Conservation (phyloP, 2,329 filamentous ascomycete genomes). For the Meredithiella fracta region DNA sequence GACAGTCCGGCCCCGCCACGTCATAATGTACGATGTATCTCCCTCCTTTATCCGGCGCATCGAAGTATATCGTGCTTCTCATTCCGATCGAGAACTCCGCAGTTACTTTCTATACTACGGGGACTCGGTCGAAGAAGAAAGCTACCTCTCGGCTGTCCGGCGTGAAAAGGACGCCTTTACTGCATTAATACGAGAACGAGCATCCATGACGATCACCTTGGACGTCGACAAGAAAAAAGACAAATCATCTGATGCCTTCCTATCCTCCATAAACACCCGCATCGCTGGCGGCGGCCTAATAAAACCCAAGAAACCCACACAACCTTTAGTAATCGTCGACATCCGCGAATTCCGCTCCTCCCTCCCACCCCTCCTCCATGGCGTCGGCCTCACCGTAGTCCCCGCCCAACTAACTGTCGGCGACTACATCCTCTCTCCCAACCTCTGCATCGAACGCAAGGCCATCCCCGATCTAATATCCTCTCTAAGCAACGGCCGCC, state of each 20-base stretch:
- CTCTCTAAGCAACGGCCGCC: slow-evolving; percentile 77
- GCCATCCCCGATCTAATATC: slow-evolving; percentile 80
- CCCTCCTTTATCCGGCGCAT: slow-evolving; percentile 85
- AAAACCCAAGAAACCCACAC: slow-evolving; percentile 47
- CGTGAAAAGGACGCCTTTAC: slow-evolving; percentile 95
- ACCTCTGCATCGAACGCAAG: slow-evolving; percentile 89
- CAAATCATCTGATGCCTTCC: slow-evolving; percentile 49
- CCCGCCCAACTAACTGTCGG: slow-evolving; percentile 94
- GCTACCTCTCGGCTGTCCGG: slow-evolving; percentile 76
- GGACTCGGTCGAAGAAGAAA: slow-evolving; percentile 86
- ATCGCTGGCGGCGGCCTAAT: slow-evolving; percentile 86
- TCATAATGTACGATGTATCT: slow-evolving; percentile 98
- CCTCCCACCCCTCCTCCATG: slow-evolving; percentile 79
- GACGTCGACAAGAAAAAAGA: slow-evolving; percentile 63
- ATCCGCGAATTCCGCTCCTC: slow-evolving; percentile 92
- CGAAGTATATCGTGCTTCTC: slow-evolving; percentile 90
- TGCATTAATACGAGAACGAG: slow-evolving; percentile 82
- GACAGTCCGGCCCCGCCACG: slow-evolving; percentile 80
- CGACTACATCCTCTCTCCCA: slow-evolving; percentile 84
- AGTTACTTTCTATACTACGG: slow-evolving; percentile 97
- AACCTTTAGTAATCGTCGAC: slow-evolving; percentile 83
- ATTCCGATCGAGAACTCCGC: slow-evolving; percentile 71
- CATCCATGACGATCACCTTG: slow-evolving; percentile 69
- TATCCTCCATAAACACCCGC: slow-evolving; percentile 88
- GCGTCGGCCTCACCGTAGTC: slow-evolving; percentile 70